These are phyloP conservation scores for Lachancea nothofagi DNA, from an alignment of 805 yeast species.

Conservation along the genomic window DNA sequence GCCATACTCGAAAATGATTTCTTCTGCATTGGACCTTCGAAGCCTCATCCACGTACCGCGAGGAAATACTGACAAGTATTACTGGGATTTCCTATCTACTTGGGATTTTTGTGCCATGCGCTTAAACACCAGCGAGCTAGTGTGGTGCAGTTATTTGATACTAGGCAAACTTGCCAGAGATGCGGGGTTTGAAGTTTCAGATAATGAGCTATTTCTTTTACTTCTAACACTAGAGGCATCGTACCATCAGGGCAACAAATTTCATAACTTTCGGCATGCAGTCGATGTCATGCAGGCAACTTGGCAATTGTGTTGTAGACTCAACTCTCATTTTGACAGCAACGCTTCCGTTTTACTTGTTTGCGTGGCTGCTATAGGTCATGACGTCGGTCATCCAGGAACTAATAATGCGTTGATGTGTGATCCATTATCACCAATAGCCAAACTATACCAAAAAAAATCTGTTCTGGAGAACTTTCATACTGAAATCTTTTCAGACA, in stretches of 20 bases:
- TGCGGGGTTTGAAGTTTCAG: constrained; percentile 21
- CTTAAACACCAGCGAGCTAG: constrained; percentile 23
- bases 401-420: constrained; percentile 73
- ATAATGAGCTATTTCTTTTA: constrained; percentile 51
- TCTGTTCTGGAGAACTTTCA: constrained; percentile 84
- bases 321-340: constrained; percentile 32
- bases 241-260: constrained; percentile 80
- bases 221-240: constrained; percentile 66
- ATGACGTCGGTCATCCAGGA: constrained; percentile 96
- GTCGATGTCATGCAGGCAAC: constrained; percentile 93
- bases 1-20: not conserved
- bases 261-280: constrained; percentile 94
- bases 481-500: constrained; percentile 51
- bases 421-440: constrained; percentile 55
- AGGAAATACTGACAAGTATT: constrained; percentile 12
- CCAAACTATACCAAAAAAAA: constrained; percentile 53
- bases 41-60: constrained; percentile 5
- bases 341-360: constrained; percentile 46
- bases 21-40: constrained; percentile 5
- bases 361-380: constrained; percentile 82
- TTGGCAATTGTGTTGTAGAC: constrained; percentile 44
- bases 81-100: constrained; percentile 18
- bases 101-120: constrained; percentile 31
- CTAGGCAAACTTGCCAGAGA: constrained; percentile 18
- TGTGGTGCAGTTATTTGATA: constrained; percentile 26